These are phyloP conservation scores for Ceratobasidium sp. DNA, from an alignment of 1,284 basidiomycete species.

Conservation along the genomic window DNA sequence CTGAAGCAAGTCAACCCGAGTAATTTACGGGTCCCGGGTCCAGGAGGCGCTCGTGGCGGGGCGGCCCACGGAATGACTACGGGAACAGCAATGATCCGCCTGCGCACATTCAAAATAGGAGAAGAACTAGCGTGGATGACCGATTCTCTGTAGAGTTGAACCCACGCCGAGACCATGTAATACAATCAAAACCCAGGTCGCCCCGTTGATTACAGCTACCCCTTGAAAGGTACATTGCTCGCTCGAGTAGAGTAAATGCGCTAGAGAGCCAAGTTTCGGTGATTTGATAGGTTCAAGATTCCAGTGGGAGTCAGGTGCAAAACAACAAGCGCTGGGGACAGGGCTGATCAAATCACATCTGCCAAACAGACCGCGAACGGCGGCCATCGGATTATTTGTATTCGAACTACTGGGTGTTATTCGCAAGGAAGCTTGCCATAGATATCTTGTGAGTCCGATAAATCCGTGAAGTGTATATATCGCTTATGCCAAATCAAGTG, in stretches of 20 bases:
- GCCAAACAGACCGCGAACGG: neutral
- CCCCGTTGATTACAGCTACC: conserved; percentile 26
- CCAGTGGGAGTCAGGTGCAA: conserved; percentile 8
- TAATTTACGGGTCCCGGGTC: conserved; percentile 17
- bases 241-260: conserved; percentile 7
- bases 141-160: conserved; percentile 12
- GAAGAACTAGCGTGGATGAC: conserved; percentile 42
- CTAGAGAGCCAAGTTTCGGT: neutral
- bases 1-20: conserved; percentile 20
- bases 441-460: conserved; percentile 11
- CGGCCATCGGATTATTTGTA: conserved; percentile 7
- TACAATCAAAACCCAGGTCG: conserved; percentile 5
- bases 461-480: conserved; percentile 9
- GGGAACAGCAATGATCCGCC: no score
- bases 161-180: conserved; percentile 7
- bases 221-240: conserved; percentile 42
- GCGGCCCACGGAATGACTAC: neutral
- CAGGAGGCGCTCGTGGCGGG: neutral
- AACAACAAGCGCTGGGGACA: conserved; percentile 21
- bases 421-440: neutral
- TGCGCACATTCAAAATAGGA: conserved; percentile 37
- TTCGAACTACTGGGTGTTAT: neutral
- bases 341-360: neutral
- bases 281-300: neutral
- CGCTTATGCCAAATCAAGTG: conserved; percentile 32